Base-by-base conservation (phyloP, 352 stramenopile genomes). In the Pythium aquatile region DNA sequence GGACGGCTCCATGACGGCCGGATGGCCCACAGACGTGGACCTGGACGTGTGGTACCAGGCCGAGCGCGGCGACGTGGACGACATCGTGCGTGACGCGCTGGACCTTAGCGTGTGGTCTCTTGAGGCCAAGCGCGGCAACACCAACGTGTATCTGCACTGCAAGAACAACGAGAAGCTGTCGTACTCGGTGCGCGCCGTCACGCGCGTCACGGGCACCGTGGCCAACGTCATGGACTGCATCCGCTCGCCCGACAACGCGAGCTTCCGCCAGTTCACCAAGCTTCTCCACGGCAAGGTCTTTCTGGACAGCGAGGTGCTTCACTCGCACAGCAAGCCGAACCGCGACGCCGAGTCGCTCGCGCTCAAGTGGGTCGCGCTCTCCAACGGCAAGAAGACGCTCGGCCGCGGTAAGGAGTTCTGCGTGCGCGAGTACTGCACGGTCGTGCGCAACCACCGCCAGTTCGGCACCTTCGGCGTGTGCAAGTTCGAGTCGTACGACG, bases 401-500 rank as follows among this genome's bases (percentile, higher is more conserved):
- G 83, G 83, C 11, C 81, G 81, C 33, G 82, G 80, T 48, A 96
- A 96, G 53, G 85, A 96, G 63, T 89, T 96, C 35, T 89, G 81
- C 58, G 71, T 90, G 44, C 83, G 85, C 30, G 87, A 96, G 65
- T 96, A 93, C 60, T 91, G 83, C 65, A 68, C 81, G 24, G 61
- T 86, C n/a, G 24, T 89, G 28, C 69, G 75, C 2, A 74, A 80
- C 54, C 83, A 91, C 47, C 76, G 75, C 2, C 74, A 81, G 70
- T 81, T 82, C 60, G 83, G 83, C 33, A 77, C 76, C 0, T 69
- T 91, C 3, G 87, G 84, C 32, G 70, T 96, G 24, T 76, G 82
- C 55, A 83, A 83, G 53, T 91, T 96, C 63, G 83, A 92, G 63
- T 90, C 78, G 11, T 96, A 96, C 66, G 85, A 96, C 61, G 87